Conservation (phyloP, 2,329 filamentous ascomycete species). For the Aspergillus vadensis region DNA sequence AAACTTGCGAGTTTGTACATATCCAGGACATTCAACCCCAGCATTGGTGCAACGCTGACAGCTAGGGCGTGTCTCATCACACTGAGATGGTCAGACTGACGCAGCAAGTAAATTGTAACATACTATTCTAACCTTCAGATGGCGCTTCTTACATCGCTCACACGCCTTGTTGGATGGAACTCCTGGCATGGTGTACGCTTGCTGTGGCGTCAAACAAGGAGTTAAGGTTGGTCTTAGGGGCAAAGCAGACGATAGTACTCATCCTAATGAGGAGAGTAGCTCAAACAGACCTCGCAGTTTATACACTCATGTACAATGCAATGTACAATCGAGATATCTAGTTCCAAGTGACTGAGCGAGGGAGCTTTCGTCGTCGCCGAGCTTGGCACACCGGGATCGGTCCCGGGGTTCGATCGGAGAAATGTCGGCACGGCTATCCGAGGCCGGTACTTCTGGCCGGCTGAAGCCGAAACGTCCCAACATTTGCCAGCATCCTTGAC, state of each 20-base stretch:
- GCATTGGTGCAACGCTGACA: conserved; percentile 42
- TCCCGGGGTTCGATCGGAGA: conserved; percentile 1
- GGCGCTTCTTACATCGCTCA: conserved; percentile 43
- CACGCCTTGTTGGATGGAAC: conserved; percentile 45
- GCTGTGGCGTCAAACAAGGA: conserved; percentile 6
- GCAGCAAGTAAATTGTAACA: not conserved
- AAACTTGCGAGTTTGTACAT: conserved; percentile 47
- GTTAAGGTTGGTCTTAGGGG: not conserved
- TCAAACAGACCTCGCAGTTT: not conserved
- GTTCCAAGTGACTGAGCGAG: not conserved
- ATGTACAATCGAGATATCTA: not conserved
- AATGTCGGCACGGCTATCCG: not conserved
- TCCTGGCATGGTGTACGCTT: conserved; percentile 35
- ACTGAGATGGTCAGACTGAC: conserved; percentile 27
- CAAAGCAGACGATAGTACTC: not conserved
- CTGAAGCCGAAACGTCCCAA: too few relatives aligned
- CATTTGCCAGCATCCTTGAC: too few relatives aligned
- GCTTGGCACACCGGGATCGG: conserved; percentile 2
- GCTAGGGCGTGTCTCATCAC: conserved; percentile 43
- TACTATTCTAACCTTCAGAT: conserved; percentile 36
- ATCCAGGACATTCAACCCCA: conserved; percentile 45
- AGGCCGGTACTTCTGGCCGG: too few relatives aligned
- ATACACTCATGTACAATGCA: not conserved
- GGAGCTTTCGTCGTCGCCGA: not conserved
- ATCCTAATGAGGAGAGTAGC: not conserved